phyloP scores from a whole-genome alignment of 768 basidiomycete genomes.

The Naganishia onofrii region DNA sequence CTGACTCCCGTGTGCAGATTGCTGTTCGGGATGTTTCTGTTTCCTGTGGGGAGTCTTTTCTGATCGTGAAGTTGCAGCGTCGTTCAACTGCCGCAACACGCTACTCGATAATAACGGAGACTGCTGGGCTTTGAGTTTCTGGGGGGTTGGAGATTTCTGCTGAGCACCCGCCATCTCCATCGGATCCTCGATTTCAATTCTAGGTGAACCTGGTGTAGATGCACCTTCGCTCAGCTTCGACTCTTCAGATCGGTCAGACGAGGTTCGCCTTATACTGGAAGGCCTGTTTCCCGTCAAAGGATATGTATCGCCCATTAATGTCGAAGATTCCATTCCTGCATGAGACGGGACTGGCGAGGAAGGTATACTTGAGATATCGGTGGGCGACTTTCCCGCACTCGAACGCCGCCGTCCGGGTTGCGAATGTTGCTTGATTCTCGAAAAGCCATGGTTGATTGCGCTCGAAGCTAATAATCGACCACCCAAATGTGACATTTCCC shows the following conservation, averaged over 20 bases:
- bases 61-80: conserved; percentile 4
- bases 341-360: neutral
- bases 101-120: conserved; percentile 19
- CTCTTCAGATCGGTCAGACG: conserved; percentile 4
- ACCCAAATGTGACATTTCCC: conserved; percentile 4
- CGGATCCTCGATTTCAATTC: conserved; percentile 25
- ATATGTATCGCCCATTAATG: neutral
- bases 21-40: conserved; percentile 6
- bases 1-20: neutral
- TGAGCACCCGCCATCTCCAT: conserved; percentile 11
- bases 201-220: conserved; percentile 20
- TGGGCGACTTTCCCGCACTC: neutral
- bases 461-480: conserved; percentile 41
- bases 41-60: neutral
- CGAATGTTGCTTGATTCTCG: neutral
- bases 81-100: conserved; percentile 1
- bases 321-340: neutral
- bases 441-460: conserved; percentile 18
- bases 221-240: neutral
- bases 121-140: neutral
- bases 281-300: neutral
- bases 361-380: neutral
- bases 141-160: neutral
- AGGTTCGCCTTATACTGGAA: conserved; percentile 2
- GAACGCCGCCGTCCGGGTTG: neutral